Evolutionary conservation across 2,329 filamentous ascomycete genomes (phyloP).

Genomic region (Epichloe sylvatica): DNA sequence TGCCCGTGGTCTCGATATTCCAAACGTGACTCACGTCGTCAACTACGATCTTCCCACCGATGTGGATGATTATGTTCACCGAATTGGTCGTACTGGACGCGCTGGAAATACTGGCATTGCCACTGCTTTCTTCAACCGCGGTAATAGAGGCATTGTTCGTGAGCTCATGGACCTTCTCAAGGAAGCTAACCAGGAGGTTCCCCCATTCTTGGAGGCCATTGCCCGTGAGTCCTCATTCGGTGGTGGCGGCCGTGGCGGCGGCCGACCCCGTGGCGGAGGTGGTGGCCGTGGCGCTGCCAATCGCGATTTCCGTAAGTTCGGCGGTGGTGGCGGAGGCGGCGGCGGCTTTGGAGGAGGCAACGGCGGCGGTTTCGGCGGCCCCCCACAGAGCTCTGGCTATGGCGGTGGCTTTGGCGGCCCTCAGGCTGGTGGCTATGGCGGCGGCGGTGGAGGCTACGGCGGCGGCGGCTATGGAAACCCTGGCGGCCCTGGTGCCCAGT

Average conservation of each 20-base stretch:
- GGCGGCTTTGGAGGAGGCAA: constrained; percentile 28
- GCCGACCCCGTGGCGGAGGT: constrained; percentile 38
- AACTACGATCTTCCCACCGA: constrained; percentile 99
- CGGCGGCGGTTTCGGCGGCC: constrained; percentile 20
- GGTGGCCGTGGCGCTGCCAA: constrained; percentile 59
- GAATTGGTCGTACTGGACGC: constrained; percentile 99
- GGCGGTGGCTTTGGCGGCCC: constrained; percentile 22
- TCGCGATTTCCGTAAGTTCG: constrained; percentile 80
- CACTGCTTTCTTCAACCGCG: constrained; percentile 99
- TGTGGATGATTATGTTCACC: constrained; percentile 97
- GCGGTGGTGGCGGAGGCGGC: constrained; percentile 33
- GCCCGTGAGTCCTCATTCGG: constrained; percentile 85
- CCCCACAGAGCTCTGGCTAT: constrained; percentile 22
- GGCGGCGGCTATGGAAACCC: constrained; percentile 48
- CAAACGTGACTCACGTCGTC: constrained; percentile 92
- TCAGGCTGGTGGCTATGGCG: constrained; percentile 25
- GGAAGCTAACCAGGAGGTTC: constrained; percentile 96
- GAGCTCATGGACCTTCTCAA: constrained; percentile 96
- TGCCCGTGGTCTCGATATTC: constrained; percentile 81
- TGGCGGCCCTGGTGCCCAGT: constrained; percentile 53
- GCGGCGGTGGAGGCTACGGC: constrained; percentile 27
- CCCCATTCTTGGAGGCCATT: constrained; percentile 89
- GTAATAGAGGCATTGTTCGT: constrained; percentile 93
- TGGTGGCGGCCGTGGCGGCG: constrained; percentile 50
- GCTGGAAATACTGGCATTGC: constrained; percentile 97